Conservation (phyloP, 1,139 yeast genomes). For the Yamadazyma friedrichii region DNA sequence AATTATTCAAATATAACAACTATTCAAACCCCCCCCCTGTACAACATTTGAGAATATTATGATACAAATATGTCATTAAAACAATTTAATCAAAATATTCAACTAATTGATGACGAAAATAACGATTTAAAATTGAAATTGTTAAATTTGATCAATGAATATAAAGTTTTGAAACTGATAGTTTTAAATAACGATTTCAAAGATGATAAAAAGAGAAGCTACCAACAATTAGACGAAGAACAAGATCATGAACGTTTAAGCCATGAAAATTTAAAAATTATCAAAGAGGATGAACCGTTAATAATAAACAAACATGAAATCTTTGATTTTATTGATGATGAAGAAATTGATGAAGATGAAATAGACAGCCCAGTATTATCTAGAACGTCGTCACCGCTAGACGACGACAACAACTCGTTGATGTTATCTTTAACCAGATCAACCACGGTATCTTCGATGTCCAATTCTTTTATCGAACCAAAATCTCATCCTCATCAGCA, state of each 20-base stretch:
- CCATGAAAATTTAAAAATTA: conserved; percentile 13
- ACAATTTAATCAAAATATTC: conserved; percentile 21
- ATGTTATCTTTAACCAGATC: conserved; percentile 44
- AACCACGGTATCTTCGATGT: conserved; percentile 38
- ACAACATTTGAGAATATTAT: too few species aligned
- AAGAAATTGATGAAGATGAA: conserved; percentile 18
- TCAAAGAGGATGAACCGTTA: conserved; percentile 8
- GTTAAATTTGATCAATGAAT: conserved; percentile 41
- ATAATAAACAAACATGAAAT: conserved; percentile 12
- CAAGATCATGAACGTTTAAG: too few species aligned
- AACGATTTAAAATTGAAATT: conserved; percentile 34
- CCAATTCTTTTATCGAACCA: conserved; percentile 11
- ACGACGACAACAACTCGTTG: conserved; percentile 36
- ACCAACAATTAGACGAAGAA: conserved; percentile 21
- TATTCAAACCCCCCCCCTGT: neutral
- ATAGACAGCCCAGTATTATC: conserved; percentile 33
- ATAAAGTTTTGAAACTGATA: conserved; percentile 35
- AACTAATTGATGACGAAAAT: conserved; percentile 35
- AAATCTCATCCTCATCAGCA: conserved; percentile 1
- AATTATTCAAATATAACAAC: neutral
- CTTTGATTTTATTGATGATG: conserved; percentile 15
- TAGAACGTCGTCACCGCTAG: conserved; percentile 41
- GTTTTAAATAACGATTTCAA: conserved; percentile 18
- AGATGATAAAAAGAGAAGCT: conserved; percentile 27
- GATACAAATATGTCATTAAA: conserved; percentile 1